Conservation (phyloP, 2,329 filamentous ascomycete species). For the Aureobasidium sp. region DNA sequence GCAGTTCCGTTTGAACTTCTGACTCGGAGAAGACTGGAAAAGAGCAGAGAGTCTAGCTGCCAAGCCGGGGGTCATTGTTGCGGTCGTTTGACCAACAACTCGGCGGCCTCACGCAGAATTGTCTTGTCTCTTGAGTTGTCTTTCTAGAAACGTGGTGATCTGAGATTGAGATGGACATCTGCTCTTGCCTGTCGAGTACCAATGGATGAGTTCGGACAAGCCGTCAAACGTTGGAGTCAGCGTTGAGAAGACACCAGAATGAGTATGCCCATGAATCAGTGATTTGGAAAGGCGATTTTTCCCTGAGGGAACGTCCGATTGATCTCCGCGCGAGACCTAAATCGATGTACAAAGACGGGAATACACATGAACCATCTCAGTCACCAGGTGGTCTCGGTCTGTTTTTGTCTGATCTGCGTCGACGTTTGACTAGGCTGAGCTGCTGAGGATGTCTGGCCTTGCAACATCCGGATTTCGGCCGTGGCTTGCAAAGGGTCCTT, state of each 20-base stretch:
- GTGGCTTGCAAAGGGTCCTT: no score
- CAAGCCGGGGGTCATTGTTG: background rate
- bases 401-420: no score
- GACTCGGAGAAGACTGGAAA: background rate
- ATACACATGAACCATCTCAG: no score
- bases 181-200: background rate
- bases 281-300: background rate
- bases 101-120: background rate
- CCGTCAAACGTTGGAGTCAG: background rate
- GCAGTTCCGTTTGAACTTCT: background rate
- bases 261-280: background rate
- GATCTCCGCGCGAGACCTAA: no score
- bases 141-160: background rate
- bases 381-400: no score
- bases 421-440: no score
- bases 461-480: no score
- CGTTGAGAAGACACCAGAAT: background rate
- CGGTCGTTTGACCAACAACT: background rate
- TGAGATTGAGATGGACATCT: background rate
- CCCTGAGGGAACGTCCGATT: background rate
- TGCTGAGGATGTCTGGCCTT: no score
- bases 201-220: background rate
- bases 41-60: background rate
- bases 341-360: background rate
- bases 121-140: background rate